phyloP scores from a whole-genome alignment of 768 basidiomycete species.

The Lentinula guzmanii region DNA sequence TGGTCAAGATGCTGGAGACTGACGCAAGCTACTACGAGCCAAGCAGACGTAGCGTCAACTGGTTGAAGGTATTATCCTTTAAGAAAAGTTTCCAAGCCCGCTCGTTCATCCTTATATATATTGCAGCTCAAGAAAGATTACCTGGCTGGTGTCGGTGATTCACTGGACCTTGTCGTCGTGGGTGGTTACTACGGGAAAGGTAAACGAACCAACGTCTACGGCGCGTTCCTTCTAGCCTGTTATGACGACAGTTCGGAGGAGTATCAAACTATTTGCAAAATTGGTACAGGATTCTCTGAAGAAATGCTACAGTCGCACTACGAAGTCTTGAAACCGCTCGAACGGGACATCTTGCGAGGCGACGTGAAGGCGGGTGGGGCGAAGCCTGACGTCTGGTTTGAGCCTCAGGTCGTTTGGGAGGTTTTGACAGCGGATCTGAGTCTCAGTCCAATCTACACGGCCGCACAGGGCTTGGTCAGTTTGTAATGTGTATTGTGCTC shows the following conservation, averaged over 20 bases:
- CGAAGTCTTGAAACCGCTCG: slow-evolving; percentile 76
- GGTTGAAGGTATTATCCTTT: slow-evolving; percentile 74
- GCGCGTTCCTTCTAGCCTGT: slow-evolving; percentile 95
- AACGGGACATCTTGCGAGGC: slow-evolving; percentile 60
- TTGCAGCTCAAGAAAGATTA: slow-evolving; percentile 96
- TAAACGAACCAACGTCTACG: slow-evolving; percentile 95
- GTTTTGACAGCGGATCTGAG: slow-evolving; percentile 96
- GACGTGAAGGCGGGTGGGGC: slow-evolving; percentile 89
- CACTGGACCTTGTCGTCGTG: slow-evolving; percentile 95
- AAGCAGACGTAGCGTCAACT: slow-evolving; percentile 91
- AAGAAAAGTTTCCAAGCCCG: not conserved
- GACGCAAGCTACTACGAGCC: slow-evolving; percentile 94
- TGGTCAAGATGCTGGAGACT: slow-evolving; percentile 98
- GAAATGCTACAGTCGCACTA: slow-evolving; percentile 79
- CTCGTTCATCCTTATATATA: not conserved
- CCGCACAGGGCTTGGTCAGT: slow-evolving; percentile 81
- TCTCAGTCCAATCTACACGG: slow-evolving; percentile 94
- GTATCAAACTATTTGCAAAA: slow-evolving; percentile 97
- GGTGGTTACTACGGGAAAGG: slow-evolving; percentile 98
- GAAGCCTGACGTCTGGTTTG: slow-evolving; percentile 97
- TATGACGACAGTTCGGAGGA: slow-evolving; percentile 93
- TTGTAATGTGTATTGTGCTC: slow-evolving; percentile 1
- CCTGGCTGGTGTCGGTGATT: slow-evolving; percentile 93
- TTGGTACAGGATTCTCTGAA: slow-evolving; percentile 97
- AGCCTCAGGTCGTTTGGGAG: slow-evolving; percentile 97